phyloP scores from a whole-genome alignment of 2,329 filamentous ascomycete species.

The Alternaria alternata region DNA sequence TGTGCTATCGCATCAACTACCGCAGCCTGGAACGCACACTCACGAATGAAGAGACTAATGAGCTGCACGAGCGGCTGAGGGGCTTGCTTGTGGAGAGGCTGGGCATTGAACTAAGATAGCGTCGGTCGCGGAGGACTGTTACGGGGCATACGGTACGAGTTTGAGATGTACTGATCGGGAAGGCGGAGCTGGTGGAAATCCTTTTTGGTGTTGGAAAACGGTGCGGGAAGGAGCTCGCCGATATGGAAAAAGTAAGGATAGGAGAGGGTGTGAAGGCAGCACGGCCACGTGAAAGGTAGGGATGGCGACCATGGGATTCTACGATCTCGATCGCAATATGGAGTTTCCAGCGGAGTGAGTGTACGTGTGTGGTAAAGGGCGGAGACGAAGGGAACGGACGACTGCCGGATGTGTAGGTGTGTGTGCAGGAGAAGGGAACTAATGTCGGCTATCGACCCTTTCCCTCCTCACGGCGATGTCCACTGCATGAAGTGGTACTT shows the following conservation, averaged over 20 bases:
- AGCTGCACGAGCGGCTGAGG: constrained; percentile 74
- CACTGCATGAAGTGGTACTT: not conserved
- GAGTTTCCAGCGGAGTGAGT: not conserved
- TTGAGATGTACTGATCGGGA: not conserved
- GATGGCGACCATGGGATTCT: not conserved
- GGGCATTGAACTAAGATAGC: constrained; percentile 78
- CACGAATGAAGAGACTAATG: constrained; percentile 81
- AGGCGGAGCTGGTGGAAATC: not conserved
- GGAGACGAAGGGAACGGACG: not conserved
- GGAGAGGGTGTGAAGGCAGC: not conserved
- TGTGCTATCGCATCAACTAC: constrained; percentile 95
- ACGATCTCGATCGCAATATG: constrained; percentile 1
- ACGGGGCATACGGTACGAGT: not conserved
- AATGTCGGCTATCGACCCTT: constrained; percentile 2
- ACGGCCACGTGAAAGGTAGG: not conserved
- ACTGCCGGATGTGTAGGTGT: constrained; percentile 1
- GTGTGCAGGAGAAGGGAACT: not conserved
- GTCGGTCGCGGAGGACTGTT: not conserved
- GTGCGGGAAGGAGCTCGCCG: not conserved
- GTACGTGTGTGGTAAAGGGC: not conserved
- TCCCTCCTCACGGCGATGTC: not conserved
- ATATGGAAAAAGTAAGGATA: not conserved
- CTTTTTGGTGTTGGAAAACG: constrained; percentile 3
- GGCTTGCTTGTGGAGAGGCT: constrained; percentile 71
- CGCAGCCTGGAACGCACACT: constrained; percentile 89